Conservation (phyloP, 768 basidiomycete genomes). For the Gautieria morchelliformis region DNA sequence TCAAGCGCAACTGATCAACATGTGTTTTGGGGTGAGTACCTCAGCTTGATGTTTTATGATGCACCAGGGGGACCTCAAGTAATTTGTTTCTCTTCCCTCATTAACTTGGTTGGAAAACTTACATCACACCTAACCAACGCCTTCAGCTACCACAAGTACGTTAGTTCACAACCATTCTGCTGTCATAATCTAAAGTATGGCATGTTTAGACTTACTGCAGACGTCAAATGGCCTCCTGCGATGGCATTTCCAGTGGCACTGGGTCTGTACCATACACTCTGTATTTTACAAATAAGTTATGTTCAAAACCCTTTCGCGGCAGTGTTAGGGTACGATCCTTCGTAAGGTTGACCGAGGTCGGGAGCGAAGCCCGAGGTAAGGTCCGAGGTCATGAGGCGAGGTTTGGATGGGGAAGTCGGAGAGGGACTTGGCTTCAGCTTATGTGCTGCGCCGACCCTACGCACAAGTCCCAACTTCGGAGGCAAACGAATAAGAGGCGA, state of each 20-base stretch:
- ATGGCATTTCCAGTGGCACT: constrained; percentile 68
- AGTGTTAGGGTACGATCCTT: too few species aligned
- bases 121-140: neutral
- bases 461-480: too few species aligned
- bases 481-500: too few species aligned
- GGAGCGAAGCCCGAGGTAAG: too few species aligned
- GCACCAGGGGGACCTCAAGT: constrained; percentile 85
- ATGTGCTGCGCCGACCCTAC: too few species aligned
- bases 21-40: too few species aligned
- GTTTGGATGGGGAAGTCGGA: too few species aligned
- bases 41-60: neutral
- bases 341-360: too few species aligned
- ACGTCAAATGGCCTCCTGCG: constrained; percentile 78
- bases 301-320: too few species aligned
- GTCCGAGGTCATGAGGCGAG: too few species aligned
- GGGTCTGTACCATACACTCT: constrained; percentile 31
- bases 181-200: neutral
- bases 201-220: constrained; percentile 67
- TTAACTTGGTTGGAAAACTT: neutral
- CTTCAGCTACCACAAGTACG: constrained; percentile 74
- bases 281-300: neutral
- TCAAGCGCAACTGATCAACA: too few species aligned
- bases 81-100: constrained; percentile 20
- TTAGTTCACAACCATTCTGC: neutral
- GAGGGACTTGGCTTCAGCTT: too few species aligned